Evolutionary conservation across 2,329 filamentous ascomycete genomes (phyloP), one percentile per base, ranked within the genome.

Genomic region (Pseudogymnoascus sp.): DNA sequence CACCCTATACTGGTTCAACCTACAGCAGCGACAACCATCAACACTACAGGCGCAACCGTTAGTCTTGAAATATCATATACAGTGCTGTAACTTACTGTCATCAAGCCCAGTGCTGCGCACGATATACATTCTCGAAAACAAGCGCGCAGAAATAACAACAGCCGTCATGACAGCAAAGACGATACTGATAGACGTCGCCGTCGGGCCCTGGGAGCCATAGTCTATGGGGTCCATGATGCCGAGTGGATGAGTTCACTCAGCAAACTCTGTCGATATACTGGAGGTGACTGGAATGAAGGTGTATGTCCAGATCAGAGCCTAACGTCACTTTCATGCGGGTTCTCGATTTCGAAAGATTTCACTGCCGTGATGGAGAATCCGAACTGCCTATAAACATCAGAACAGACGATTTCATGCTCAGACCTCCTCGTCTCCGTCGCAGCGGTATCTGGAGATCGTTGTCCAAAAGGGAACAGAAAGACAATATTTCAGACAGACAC

Each of bases 61-160:
- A 47, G 41, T 43, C 16, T 33, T 25, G 25, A 36, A 54, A 33
- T 16, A 25, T 25, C 41, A 33, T 14, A n/a, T 36, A 22, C 14
- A 22, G 4, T 18, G 22, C 11, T 20, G 11, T 25, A 36, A 57
- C 59, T 33, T 60, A 60, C 59, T 43, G 35, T 60, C 59, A 8
- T 60, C 59, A 18, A 50, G 47, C 41, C 59, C 59, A 12, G 41
- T 47, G 36, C 41, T 47, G 20, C 33, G 59, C 6, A 60, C 59
- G 20, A 60, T 54, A 47, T 50, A 43, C n/a, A 60, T 25, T 28
- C 59, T 43, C 22, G 59, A 60, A 50, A 60, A 60, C 41, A 60
- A 25, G 11, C 59, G 59, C 33, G 28, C 8, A 57, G 37, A 57
- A 20, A 60, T 60, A 6, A 60, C 59, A 20, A 60, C 12, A 5